phyloP scores from a whole-genome alignment of 176 grass and related monocot genomes.

The Musa beccarii region DNA sequence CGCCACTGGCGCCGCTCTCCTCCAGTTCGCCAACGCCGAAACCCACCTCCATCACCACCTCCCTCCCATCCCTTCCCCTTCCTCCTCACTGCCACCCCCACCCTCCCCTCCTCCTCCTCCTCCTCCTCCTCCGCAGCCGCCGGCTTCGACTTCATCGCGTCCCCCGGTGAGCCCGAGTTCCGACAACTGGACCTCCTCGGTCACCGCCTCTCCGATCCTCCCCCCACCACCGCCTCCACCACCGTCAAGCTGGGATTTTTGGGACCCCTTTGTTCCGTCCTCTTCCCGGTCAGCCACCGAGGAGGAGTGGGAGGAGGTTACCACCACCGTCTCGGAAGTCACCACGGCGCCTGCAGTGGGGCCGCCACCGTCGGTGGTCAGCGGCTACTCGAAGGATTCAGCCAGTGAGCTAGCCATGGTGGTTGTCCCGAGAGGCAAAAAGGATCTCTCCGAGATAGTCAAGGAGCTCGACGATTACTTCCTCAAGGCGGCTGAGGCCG shows the following conservation, averaged over 20 bases:
- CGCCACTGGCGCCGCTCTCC: conserved; percentile 60
- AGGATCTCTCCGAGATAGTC: conserved; percentile 85
- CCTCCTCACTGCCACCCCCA: conserved; percentile 13
- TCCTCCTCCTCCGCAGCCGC: not conserved
- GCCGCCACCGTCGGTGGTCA: conserved; percentile 54
- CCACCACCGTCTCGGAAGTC: conserved; percentile 24
- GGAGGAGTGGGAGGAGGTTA: conserved; percentile 58
- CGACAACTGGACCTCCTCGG: conserved; percentile 48
- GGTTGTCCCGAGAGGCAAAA: conserved; percentile 49
- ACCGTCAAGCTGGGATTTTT: conserved; percentile 78
- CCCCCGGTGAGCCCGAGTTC: conserved; percentile 45
- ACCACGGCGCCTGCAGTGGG: conserved; percentile 10
- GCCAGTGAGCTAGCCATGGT: conserved; percentile 64
- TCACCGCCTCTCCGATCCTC: conserved; percentile 52
- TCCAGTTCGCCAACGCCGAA: conserved; percentile 83
- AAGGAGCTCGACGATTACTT: conserved; percentile 92
- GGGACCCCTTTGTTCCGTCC: conserved; percentile 79
- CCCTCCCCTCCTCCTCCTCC: not conserved
- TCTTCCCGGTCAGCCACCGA: conserved; percentile 55
- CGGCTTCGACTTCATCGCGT: conserved; percentile 33
- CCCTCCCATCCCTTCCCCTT: conserved; percentile 10
- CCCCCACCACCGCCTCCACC: conserved; percentile 45
- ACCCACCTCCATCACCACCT: conserved; percentile 34
- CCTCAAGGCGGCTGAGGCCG: conserved; percentile 83
- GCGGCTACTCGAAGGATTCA: conserved; percentile 46